Base-by-base conservation (phyloP, 2,329 filamentous ascomycete species). In the Ceratocystis alfenasii region DNA sequence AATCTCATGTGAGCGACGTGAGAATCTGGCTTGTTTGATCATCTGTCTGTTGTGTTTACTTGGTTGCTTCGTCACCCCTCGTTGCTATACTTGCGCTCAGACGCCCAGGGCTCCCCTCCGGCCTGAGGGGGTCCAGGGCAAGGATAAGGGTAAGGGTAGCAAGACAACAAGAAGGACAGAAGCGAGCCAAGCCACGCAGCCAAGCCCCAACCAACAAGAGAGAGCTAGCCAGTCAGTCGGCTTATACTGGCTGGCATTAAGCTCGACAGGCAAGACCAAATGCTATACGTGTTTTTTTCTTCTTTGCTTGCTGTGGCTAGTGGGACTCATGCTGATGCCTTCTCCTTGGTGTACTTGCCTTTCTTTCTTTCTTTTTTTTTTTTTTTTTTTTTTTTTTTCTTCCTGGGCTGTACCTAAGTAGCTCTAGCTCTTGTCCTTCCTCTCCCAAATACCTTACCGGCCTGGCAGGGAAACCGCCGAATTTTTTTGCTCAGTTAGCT, bases 21-120 rank as follows among this genome's bases (percentile, higher is more conserved):
- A 15, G 15, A 57, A 57, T 59, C 55, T 33, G 30, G 30, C 12
- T 53, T 59, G 55, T 59, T 59, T 59, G 25, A 59, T 59, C 55
- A n/a, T 41, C 36, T 59, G 55, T 59, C 33, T 59, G 48, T 25
- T 25, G 48, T 28, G 48, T 25, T 53, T 53, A 15, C 15, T 6
- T 59, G 15, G 55, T 20, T 59, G 55, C 55, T 53, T n/a, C 22
- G 15, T 20, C 48, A 20, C n/a, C 22, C 48, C n/a, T 36, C 7
- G 17, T n/a, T n/a, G 55, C 17, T 17, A n/a, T 25, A 5, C 50
- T n/a, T 10, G 30, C 55, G 28, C 55, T 59, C 55, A 59, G 55
- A 59, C 55, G 7, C 28, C 55, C 28, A 15, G n/a, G 28, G 15
- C 55, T 10, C 30, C 15, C 36, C 36, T 41, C 36, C 1, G 12